These are phyloP conservation scores for Aspergillus sclerotialis DNA, from an alignment of 2,329 filamentous ascomycete genomes.

Conservation along the genomic window DNA sequence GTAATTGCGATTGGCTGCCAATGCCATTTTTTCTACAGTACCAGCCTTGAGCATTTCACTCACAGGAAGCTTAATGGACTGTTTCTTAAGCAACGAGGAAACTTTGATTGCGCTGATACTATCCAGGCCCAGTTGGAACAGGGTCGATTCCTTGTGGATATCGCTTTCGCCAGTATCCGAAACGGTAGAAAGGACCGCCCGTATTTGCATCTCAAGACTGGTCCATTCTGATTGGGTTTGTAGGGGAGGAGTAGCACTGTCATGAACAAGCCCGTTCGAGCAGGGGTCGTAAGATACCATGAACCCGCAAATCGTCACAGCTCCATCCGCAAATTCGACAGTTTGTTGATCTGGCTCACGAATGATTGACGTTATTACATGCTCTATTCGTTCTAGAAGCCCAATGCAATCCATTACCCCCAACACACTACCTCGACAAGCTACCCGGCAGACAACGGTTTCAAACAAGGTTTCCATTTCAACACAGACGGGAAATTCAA, in stretches of 20 bases:
- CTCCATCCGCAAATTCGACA: conserved; percentile 46
- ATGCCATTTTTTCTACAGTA: conserved; percentile 60
- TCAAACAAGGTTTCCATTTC: conserved; percentile 63
- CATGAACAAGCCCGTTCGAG: conserved; percentile 3
- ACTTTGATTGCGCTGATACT: conserved; percentile 90
- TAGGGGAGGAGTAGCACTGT: conserved; percentile 1
- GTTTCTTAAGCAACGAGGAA: conserved; percentile 58
- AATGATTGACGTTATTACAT: conserved; percentile 52
- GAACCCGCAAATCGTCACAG: conserved; percentile 61
- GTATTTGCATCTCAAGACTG: conserved; percentile 33
- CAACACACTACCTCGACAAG: conserved; percentile 56
- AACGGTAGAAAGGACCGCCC: conserved; percentile 45
- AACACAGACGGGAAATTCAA: conserved; percentile 75
- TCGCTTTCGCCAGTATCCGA: conserved; percentile 53
- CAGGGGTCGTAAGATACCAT: conserved; percentile 10
- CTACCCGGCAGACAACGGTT: conserved; percentile 62
- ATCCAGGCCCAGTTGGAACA: conserved; percentile 83
- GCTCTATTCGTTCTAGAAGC: conserved; percentile 56
- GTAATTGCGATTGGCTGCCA: conserved; percentile 12
- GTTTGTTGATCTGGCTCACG: conserved; percentile 42
- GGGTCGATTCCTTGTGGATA: conserved; percentile 56
- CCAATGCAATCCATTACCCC: conserved; percentile 38
- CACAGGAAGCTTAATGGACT: conserved; percentile 57
- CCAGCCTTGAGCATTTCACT: conserved; percentile 63
- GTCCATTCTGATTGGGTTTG: conserved; percentile 18